A percentile compares a stretch with the other conserved stretches of the same genome.
Conservation (phyloP, 2,329 filamentous ascomycete genomes). For the Ophiostoma tasmaniense region DNA sequence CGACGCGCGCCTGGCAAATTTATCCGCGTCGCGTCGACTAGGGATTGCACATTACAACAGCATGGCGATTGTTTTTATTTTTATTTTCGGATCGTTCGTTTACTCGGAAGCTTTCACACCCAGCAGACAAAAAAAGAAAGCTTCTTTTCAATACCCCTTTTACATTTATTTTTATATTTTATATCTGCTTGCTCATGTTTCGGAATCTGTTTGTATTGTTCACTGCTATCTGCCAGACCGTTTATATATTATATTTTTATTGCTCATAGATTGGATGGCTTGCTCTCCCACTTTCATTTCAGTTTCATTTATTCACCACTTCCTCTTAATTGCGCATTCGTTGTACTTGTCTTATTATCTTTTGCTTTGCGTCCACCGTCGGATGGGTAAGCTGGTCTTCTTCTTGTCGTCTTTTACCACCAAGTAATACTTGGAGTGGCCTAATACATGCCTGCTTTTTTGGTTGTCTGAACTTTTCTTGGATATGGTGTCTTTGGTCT, state of each 20-base stretch:
- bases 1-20: background rate
- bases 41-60: slow-evolving; percentile 11
- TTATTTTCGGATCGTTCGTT: slow-evolving; percentile 9
- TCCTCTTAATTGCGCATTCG: background rate
- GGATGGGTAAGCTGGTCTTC: background rate
- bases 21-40: background rate
- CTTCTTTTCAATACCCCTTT: slow-evolving; percentile 11
- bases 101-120: background rate
- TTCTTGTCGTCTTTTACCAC: background rate
- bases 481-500: background rate
- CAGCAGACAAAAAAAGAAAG: slow-evolving; percentile 8
- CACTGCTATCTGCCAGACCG: background rate
- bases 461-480: background rate
- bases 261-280: slow-evolving; percentile 18
- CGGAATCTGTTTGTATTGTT: background rate
- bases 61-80: slow-evolving; percentile 15
- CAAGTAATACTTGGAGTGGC: background rate
- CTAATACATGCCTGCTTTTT: background rate
- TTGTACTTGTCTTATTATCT: background rate
- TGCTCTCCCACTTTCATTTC: slow-evolving; percentile 6
- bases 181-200: background rate
- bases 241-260: background rate
- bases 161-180: background rate
- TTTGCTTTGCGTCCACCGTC: slow-evolving; percentile 4
- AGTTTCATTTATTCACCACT: background rate